Conservation (phyloP, 495 filamentous ascomycete species). For the Pyrenula massariospora region DNA sequence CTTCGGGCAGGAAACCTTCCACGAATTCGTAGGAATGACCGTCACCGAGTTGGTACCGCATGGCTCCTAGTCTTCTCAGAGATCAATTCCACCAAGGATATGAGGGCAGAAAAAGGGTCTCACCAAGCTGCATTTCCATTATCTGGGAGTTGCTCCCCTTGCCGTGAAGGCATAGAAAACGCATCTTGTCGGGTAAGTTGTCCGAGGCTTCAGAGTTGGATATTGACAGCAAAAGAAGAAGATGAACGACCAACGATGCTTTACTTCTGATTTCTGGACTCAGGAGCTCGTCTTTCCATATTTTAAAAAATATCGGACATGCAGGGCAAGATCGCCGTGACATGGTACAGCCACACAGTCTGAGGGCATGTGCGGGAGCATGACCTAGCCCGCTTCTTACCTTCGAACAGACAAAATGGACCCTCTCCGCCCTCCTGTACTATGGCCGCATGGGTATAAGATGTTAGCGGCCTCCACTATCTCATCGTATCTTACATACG, state of each 20-base stretch:
- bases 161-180: slow-evolving; percentile 29
- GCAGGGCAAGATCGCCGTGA: no score
- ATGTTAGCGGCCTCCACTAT: no score
- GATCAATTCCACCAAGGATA: neutral
- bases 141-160: slow-evolving; percentile 25
- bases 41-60: slow-evolving; percentile 13
- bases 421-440: no score
- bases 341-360: no score
- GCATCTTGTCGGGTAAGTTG: slow-evolving; percentile 12
- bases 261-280: neutral
- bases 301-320: no score
- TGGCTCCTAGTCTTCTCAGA: slow-evolving; percentile 4
- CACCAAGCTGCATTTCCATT: slow-evolving; percentile 2
- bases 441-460: no score
- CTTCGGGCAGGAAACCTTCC: slow-evolving; percentile 12
- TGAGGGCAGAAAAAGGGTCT: neutral
- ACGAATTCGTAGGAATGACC: slow-evolving; percentile 17
- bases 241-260: neutral
- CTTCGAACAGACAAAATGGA: no score
- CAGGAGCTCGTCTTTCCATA: neutral
- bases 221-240: neutral
- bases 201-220: neutral
- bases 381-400: no score
- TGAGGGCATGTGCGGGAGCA: no score
- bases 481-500: no score